Evolutionary conservation across 1,284 basidiomycete species (phyloP).

Genomic region (Mycena citricolor): DNA sequence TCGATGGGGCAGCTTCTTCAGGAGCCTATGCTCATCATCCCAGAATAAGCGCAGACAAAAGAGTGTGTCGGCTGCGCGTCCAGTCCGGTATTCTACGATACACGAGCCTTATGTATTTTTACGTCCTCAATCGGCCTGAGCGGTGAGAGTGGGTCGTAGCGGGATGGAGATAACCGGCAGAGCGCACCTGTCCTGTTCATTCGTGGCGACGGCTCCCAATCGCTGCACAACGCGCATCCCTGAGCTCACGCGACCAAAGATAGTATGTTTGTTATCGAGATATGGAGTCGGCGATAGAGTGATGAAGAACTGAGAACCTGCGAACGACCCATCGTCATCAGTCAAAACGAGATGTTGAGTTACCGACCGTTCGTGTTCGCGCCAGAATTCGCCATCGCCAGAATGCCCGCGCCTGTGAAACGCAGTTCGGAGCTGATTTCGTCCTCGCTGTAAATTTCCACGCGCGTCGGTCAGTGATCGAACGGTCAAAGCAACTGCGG

Average conservation of each 20-base stretch:
- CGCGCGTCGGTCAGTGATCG: background rate
- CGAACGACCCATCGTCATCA: constrained; percentile 6
- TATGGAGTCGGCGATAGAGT: constrained; percentile 88
- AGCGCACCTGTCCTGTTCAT: constrained; percentile 72
- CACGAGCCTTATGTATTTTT: constrained; percentile 74
- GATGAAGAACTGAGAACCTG: constrained; percentile 95
- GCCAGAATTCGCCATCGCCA: constrained; percentile 96
- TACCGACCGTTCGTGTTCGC: constrained; percentile 86
- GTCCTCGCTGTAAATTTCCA: constrained; percentile 60
- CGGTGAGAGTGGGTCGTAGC: constrained; percentile 7
- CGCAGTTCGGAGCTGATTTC: constrained; percentile 86
- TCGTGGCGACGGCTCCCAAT: constrained; percentile 76
- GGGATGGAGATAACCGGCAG: background rate
- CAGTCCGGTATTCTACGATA: too few relatives aligned
- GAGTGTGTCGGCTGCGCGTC: too few relatives aligned
- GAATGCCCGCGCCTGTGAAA: constrained; percentile 94
- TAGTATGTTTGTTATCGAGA: constrained; percentile 92
- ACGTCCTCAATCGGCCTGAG: constrained; percentile 75
- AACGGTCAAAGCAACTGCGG: background rate
- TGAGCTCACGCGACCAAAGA: constrained; percentile 84
- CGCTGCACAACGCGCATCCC: constrained; percentile 88
- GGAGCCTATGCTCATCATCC: too few relatives aligned
- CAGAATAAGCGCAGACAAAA: too few relatives aligned
- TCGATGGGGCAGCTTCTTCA: too few relatives aligned
- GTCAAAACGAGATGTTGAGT: background rate